Evolutionary conservation across 148 eudicot species (phyloP), one percentile per base, ranked within the genome.

Genomic region (Rhododendron vialii): DNA sequence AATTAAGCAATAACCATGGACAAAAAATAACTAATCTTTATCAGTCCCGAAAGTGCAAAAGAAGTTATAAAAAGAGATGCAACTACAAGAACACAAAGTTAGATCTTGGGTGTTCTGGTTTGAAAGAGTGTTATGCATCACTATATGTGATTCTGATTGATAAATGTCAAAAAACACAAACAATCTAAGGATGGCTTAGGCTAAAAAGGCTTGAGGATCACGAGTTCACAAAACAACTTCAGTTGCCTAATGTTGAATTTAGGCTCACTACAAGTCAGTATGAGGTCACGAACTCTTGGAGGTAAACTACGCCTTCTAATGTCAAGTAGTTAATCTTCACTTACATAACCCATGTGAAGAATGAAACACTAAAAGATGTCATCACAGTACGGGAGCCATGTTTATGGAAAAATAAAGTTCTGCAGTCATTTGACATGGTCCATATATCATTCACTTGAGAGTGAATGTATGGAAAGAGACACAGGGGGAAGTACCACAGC

Each of bases 161-260:
- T 24, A 48, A 57, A 84, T 47, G 63, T 14, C 57, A 47, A 57
- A 48, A 14, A 71, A 18, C 61, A 9, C 36, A 6, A 55, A 81
- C 8, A 55, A 55, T 35, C 28, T 81, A 55, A 3, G 41, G 28
- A 3, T 35, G 43, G 33, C 65, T 80, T 14, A 28, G 63, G 43
- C 47, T 5, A 82, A 63, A 26, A 82, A 20, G 45, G 73, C 35
- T 82, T 63, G 84, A 82, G 75, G 75, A 59, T 82, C 84, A 82
- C 18, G 26, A 38, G 74, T n/a, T 38, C 17, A 82, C 30, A 82
- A 82, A 20, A 78, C 30, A 3, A 43, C 55, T 24, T 78, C 80
- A 77, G 80, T 41, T 43, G n/a, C 11, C 45, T 69, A 57, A 30
- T 35, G 3, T 18, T 24, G 38, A 65, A 51, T 82, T 33, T 33